Evolutionary conservation across 2,329 filamentous ascomycete genomes (phyloP), one percentile per base, ranked within the genome.

Genomic region (Remersonia thermophila): DNA sequence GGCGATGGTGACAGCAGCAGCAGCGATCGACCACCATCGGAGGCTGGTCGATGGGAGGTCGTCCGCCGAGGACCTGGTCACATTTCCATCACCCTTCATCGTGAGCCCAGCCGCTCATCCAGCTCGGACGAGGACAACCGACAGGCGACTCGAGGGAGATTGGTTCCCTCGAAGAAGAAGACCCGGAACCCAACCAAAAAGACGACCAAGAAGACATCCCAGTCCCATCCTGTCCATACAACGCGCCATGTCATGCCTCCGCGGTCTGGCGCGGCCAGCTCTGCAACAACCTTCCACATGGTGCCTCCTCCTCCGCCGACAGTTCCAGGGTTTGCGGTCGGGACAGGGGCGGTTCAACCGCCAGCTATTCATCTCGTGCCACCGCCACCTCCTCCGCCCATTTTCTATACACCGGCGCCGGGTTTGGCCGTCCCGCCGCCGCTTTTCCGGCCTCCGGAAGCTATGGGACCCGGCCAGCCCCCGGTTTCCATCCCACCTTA

Each of bases 21-120:
- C n/a, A n/a, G n/a, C n/a, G n/a, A n/a, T n/a, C n/a, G n/a, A n/a
- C n/a, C n/a, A n/a, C 4, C 29, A 9, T n/a, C 25, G 4, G 12
- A 14, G 13, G 23, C 1, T 14, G 30, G 15, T 13, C 16, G 35
- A 13, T 31, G 29, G 32, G 29, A 38, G 32, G 30, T 40, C 9
- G 26, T 29, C 7, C 28, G 41, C 14, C 7, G 13, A 7, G 15
- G 18, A 8, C 38, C 37, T 4, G 31, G 12, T 27, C 33, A 13
- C 7, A n/a, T 40, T 12, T 38, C 37, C 3, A 40, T 43, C 23
- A 36, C 32, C 15, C 31, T 43, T n/a, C 34, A 38, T 20, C 41
- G 33, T 3, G 35, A 34, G 10, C 17, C 27, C n/a, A 32, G 32
- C 20, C 5, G 9, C 9, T 23, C 20, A 5, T 23, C 20, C 5